These are phyloP conservation scores for Hymenoscyphus scutula DNA, from an alignment of 2,329 filamentous ascomycete species.

Conservation along the genomic window DNA sequence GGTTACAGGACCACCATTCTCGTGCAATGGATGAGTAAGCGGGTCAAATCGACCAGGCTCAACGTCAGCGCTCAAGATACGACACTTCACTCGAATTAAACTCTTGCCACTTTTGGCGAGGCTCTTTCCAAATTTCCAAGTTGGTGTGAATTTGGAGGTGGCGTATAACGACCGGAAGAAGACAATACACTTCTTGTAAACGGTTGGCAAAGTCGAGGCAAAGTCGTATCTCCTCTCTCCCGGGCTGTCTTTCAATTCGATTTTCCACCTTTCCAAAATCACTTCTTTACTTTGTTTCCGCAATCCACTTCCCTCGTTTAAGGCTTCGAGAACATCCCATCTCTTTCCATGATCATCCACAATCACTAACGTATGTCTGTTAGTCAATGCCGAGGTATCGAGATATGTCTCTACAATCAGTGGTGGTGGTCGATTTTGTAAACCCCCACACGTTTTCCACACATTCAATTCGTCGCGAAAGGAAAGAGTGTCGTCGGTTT, in stretches of 20 bases:
- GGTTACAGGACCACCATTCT: slow-evolving; percentile 57
- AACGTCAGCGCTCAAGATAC: slow-evolving; percentile 62
- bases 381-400: slow-evolving; percentile 73
- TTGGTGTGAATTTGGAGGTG: slow-evolving; percentile 76
- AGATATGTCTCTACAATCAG: slow-evolving; percentile 90
- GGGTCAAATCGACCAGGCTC: slow-evolving; percentile 61
- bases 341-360: slow-evolving; percentile 86
- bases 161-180: slow-evolving; percentile 88
- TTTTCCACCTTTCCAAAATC: slow-evolving; percentile 84
- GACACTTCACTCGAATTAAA: slow-evolving; percentile 73
- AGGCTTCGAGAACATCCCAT: slow-evolving; percentile 85
- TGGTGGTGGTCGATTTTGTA: slow-evolving; percentile 74
- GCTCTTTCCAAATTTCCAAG: slow-evolving; percentile 76
- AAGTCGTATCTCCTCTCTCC: slow-evolving; percentile 54
- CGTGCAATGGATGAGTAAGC: slow-evolving; percentile 68
- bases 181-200: slow-evolving; percentile 97
- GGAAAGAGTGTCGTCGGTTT: slow-evolving; percentile 87
- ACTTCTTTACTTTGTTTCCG: slow-evolving; percentile 63
- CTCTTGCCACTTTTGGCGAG: slow-evolving; percentile 66
- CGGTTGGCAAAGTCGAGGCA: slow-evolving; percentile 68
- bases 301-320: slow-evolving; percentile 59
- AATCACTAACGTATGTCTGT: slow-evolving; percentile 83
- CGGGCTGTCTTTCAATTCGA: slow-evolving; percentile 69
- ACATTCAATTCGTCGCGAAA: slow-evolving; percentile 76
- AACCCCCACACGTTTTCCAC: slow-evolving; percentile 79